Conservation (phyloP, 495 filamentous ascomycete genomes). For the Trichoderma erinaceum region DNA sequence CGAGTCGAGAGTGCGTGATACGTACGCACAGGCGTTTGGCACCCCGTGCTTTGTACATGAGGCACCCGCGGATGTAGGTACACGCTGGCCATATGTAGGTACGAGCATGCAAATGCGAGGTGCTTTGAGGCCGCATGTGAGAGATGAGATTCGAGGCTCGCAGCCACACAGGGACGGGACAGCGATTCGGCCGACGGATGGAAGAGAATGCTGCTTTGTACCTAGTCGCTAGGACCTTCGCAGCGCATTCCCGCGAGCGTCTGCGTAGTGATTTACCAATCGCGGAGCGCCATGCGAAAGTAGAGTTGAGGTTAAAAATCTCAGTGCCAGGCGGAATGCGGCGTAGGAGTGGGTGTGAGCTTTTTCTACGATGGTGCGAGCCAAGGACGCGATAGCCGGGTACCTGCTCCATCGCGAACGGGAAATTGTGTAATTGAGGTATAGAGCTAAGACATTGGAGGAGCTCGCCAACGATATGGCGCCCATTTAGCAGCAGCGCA, state of each 20-base stretch:
- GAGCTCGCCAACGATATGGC: too few species aligned
- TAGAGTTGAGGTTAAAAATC: not conserved
- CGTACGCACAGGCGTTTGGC: not conserved
- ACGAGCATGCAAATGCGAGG: not conserved
- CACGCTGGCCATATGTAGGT: too few species aligned
- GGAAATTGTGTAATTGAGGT: not conserved
- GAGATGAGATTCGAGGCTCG: too few species aligned
- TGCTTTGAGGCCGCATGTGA: not conserved
- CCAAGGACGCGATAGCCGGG: constrained; percentile 9
- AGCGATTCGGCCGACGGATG: not conserved
- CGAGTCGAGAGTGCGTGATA: not conserved
- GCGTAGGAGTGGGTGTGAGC: not conserved
- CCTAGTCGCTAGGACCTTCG: too few species aligned
- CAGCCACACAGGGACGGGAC: too few species aligned
- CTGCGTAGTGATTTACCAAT: not conserved
- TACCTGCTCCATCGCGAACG: not conserved
- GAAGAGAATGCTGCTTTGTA: too few species aligned
- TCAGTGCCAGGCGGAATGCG: not conserved
- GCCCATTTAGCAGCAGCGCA: too few species aligned
- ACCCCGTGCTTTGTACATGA: not conserved
- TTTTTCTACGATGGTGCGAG: not conserved
- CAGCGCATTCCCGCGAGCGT: too few species aligned
- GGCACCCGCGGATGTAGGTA: not conserved
- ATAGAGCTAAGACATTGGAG: not conserved
- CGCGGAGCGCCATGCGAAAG: not conserved